Evolutionary conservation across 1,139 yeast species (phyloP).

Genomic region (Blastobotrys petasosporus): DNA sequence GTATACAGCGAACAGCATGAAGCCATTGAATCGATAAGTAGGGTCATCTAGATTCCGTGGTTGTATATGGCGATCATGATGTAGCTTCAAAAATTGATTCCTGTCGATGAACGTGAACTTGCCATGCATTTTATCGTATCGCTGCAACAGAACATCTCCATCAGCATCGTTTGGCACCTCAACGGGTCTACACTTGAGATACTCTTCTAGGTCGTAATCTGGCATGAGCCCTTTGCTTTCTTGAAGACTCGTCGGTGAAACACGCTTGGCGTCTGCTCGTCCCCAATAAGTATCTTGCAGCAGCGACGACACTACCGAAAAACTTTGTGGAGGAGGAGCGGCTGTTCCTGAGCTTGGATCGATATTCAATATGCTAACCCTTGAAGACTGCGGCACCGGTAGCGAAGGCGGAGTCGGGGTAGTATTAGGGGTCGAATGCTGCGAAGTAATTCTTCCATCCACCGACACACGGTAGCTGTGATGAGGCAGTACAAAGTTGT

Average conservation of each 20-base stretch:
- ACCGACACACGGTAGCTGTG: no score
- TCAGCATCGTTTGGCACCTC: constrained; percentile 19
- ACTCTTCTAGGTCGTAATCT: constrained; percentile 25
- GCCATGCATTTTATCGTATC: constrained; percentile 20
- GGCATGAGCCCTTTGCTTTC: constrained; percentile 22
- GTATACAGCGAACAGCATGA: constrained; percentile 22
- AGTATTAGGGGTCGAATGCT: no score
- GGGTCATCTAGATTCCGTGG: constrained; percentile 21
- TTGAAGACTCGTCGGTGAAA: constrained; percentile 5
- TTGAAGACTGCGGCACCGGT: neutral
- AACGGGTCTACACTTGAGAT: constrained; percentile 20
- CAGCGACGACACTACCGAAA: constrained; percentile 28
- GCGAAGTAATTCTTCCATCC: no score
- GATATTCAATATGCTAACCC: constrained; percentile 18
- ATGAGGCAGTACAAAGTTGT: no score
- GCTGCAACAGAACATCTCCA: constrained; percentile 19
- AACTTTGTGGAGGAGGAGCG: constrained; percentile 25
- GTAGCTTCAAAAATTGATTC: constrained; percentile 18
- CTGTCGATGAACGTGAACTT: constrained; percentile 24
- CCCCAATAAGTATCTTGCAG: constrained; percentile 28
- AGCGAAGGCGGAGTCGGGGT: neutral
- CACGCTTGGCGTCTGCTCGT: constrained; percentile 9
- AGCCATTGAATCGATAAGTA: constrained; percentile 21
- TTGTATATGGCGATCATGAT: constrained; percentile 17
- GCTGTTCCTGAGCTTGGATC: constrained; percentile 20